Evolutionary conservation across 306 rosid species (phyloP).

Genomic region (Sechiopsis laciniata): DNA sequence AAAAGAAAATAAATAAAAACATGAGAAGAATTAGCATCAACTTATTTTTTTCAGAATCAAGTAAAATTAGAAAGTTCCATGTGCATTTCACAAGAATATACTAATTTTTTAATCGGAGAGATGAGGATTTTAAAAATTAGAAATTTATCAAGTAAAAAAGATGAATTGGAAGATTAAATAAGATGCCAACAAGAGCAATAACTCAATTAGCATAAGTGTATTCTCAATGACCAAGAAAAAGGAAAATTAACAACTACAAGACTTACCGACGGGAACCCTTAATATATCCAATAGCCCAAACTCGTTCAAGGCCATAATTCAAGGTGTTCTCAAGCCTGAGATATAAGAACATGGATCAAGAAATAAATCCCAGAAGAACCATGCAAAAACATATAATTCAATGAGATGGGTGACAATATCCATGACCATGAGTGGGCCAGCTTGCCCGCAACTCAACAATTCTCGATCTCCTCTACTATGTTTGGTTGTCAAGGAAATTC

Average conservation of each 20-base stretch:
- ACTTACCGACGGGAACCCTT: conserved; percentile 91
- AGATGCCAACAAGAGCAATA: not conserved
- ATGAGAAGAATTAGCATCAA: not conserved
- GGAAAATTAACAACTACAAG: not conserved
- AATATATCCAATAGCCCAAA: conserved; percentile 94
- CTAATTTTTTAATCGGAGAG: not conserved
- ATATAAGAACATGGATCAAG: not conserved
- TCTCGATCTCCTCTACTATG: not conserved
- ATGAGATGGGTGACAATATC: not conserved
- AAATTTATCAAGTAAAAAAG: not conserved
- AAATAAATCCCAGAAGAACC: conserved; percentile 4
- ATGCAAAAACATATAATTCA: not conserved
- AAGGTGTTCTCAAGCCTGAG: conserved; percentile 97
- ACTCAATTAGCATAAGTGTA: too few relatives aligned
- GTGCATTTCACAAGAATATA: not conserved
- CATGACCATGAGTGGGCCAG: too few relatives aligned
- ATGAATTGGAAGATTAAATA: not conserved
- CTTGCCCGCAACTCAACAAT: too few relatives aligned
- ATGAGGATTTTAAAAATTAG: not conserved
- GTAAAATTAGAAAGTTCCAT: not conserved
- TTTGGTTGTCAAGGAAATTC: not conserved
- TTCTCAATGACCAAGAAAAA: not conserved
- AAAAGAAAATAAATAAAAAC: not conserved
- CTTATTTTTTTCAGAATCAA: not conserved
- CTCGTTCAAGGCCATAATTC: conserved; percentile 98